phyloP scores from a whole-genome alignment of 2,329 filamentous ascomycete genomes.

The Daldinia eschscholtzii region DNA sequence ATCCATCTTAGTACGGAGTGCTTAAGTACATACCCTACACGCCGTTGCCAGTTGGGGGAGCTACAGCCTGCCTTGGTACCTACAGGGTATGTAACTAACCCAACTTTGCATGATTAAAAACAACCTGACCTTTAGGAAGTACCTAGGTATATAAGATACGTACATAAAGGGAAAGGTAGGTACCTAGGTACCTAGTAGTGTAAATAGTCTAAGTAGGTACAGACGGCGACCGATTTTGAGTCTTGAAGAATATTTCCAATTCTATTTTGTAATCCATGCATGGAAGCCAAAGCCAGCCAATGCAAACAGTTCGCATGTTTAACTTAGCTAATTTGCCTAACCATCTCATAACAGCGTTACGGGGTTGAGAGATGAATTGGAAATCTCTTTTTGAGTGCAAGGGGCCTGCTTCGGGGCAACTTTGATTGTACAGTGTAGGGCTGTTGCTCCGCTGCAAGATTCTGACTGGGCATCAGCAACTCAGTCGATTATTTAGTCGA shows the following conservation, averaged over 20 bases:
- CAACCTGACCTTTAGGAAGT: not conserved
- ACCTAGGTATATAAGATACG: not conserved
- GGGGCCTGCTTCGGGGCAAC: constrained; percentile 37
- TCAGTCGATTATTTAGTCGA: constrained; percentile 21
- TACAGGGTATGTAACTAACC: constrained; percentile 12
- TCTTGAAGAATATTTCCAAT: not conserved
- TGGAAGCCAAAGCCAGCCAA: not conserved
- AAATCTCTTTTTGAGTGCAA: constrained; percentile 33
- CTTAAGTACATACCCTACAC: constrained; percentile 20
- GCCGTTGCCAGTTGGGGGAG: constrained; percentile 34
- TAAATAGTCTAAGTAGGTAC: not conserved
- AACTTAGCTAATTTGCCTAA: constrained; percentile 1
- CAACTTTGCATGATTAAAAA: constrained; percentile 17
- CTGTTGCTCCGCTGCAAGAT: constrained; percentile 39
- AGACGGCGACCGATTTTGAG: constrained; percentile 6
- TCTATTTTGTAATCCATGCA: not conserved
- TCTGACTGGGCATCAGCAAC: constrained; percentile 30
- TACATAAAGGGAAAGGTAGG: not conserved
- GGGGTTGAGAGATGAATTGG: constrained; percentile 23
- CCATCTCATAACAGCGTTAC: constrained; percentile 12
- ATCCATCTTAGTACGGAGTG: constrained; percentile 38
- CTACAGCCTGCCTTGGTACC: constrained; percentile 31
- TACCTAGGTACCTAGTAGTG: constrained; percentile 1
- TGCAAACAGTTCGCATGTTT: not conserved
- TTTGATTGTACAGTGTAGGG: constrained; percentile 42